Conservation (phyloP, 805 yeast species). For the Huiozyma sinensis region DNA sequence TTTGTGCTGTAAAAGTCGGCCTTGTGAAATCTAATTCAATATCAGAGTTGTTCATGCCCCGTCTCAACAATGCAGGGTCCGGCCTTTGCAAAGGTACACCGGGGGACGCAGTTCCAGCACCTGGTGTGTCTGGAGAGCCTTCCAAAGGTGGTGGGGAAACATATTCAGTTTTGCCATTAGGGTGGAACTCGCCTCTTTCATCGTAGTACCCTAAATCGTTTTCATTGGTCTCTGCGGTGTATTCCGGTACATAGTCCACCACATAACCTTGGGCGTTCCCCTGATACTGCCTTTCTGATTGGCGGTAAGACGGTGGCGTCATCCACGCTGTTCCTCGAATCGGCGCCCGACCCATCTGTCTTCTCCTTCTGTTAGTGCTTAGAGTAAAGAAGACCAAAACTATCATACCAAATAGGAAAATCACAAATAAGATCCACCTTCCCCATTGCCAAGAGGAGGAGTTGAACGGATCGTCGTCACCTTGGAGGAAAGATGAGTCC, state of each 20-base stretch:
- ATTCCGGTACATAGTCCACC: constrained; percentile 55
- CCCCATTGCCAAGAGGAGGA: constrained; percentile 30
- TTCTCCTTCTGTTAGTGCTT: constrained; percentile 44
- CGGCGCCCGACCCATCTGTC: constrained; percentile 38
- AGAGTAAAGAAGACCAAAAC: constrained; percentile 41
- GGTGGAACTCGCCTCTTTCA: constrained; percentile 41
- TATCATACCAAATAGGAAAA: constrained; percentile 40
- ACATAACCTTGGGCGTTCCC: constrained; percentile 13
- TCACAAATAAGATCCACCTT: constrained; percentile 57
- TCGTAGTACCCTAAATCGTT: constrained; percentile 75
- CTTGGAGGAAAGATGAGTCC: neutral
- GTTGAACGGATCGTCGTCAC: constrained; percentile 12
- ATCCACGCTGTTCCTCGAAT: constrained; percentile 74
- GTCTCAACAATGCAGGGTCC: constrained; percentile 9
- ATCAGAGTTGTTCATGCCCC: constrained; percentile 4
- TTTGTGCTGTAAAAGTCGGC: constrained; percentile 4
- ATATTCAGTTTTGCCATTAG: constrained; percentile 26
- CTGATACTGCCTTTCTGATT: constrained; percentile 49
- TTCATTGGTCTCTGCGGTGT: constrained; percentile 55
- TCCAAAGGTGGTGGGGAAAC: constrained; percentile 30
- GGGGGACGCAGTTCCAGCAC: constrained; percentile 32
- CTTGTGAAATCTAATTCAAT: constrained; percentile 15
- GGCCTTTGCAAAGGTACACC: constrained; percentile 12
- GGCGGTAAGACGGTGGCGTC: constrained; percentile 71
- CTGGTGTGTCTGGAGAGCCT: constrained; percentile 31